phyloP scores from a whole-genome alignment of 441 rosid genomes.

The Isatis lusitanica region DNA sequence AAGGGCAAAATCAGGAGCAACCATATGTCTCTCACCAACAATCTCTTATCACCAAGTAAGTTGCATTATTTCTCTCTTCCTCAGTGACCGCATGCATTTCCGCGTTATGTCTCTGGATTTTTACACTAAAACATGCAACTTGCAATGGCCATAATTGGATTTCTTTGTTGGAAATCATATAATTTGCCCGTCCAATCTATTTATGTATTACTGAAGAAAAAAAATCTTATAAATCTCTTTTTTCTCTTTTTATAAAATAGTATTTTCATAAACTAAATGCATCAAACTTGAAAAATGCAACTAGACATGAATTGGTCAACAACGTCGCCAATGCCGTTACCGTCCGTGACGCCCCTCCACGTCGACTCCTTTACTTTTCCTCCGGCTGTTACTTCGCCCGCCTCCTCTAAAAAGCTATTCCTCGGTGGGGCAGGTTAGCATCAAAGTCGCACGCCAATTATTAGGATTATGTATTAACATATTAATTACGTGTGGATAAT shows the following conservation, averaged over 20 bases:
- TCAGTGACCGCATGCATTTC: not conserved
- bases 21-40: conserved; percentile 18
- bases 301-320: conserved; percentile 8
- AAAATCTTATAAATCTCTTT: too few species aligned
- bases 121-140: not conserved
- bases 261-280: not conserved
- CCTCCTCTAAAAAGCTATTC: conserved; percentile 14
- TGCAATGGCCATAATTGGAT: not conserved
- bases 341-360: conserved; percentile 15
- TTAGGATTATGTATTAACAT: not conserved
- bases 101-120: not conserved
- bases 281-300: not conserved
- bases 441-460: not conserved
- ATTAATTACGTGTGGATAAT: not conserved
- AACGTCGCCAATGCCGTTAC: not conserved
- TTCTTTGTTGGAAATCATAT: not conserved
- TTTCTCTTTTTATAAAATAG: too few species aligned
- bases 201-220: too few species aligned
- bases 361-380: not conserved
- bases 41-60: conserved; percentile 2
- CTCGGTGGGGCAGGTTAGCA: conserved; percentile 11
- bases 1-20: not conserved
- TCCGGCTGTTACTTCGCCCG: not conserved
- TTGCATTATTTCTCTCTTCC: not conserved
- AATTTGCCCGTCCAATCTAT: too few species aligned